Conservation (phyloP, 1,284 basidiomycete genomes). For the Cryptococcus wingfieldii region DNA sequence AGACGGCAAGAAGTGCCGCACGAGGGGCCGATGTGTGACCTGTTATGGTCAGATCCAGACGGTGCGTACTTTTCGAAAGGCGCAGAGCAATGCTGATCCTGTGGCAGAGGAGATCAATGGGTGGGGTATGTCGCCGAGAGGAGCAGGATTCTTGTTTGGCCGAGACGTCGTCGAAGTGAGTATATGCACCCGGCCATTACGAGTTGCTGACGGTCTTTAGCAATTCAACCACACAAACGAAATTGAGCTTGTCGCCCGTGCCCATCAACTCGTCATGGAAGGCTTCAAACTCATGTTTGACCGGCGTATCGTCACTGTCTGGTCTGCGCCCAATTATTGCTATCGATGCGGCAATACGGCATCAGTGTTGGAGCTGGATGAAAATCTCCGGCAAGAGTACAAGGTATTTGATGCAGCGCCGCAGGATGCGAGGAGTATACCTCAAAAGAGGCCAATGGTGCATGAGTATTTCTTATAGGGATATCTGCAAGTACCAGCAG, state of each 20-base stretch:
- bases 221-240: slow-evolving; percentile 85
- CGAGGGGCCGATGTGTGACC: slow-evolving; percentile 97
- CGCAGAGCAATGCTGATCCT: neutral
- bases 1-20: slow-evolving; percentile 99
- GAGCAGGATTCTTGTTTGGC: slow-evolving; percentile 93
- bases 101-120: slow-evolving; percentile 68
- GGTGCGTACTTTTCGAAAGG: slow-evolving; percentile 53
- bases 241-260: slow-evolving; percentile 91
- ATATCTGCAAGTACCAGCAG: no score
- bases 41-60: slow-evolving; percentile 98
- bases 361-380: slow-evolving; percentile 85
- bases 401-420: slow-evolving; percentile 59
- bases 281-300: slow-evolving; percentile 97
- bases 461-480: slow-evolving; percentile 45
- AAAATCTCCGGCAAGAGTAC: slow-evolving; percentile 83
- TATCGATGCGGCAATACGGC: slow-evolving; percentile 92
- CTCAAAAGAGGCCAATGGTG: slow-evolving; percentile 70
- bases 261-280: slow-evolving; percentile 98
- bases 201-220: slow-evolving; percentile 6
- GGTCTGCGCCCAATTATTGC: slow-evolving; percentile 98
- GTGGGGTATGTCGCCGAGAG: slow-evolving; percentile 95
- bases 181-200: no score
- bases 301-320: slow-evolving; percentile 90
- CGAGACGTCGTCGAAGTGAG: slow-evolving; percentile 73
- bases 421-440: slow-evolving; percentile 79